Conservation (phyloP, 257 asterid species). For the Agastache rugosa region DNA sequence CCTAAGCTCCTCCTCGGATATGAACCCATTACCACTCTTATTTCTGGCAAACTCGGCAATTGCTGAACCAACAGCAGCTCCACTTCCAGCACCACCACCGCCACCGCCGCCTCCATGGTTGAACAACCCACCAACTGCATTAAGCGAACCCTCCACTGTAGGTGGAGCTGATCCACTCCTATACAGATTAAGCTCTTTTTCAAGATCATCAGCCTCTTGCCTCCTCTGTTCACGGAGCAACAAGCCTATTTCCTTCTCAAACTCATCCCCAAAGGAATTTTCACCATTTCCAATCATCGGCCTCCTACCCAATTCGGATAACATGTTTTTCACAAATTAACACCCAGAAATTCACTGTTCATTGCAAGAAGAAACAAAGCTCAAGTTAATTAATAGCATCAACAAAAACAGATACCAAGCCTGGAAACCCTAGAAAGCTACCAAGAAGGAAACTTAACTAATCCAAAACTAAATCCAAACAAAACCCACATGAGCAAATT, state of each 20-base stretch:
- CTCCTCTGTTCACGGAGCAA: slow-evolving; percentile 78
- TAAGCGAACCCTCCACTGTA: slow-evolving; percentile 94
- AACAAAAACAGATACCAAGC: slow-evolving; percentile 32
- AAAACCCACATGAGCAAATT: slow-evolving; percentile 39
- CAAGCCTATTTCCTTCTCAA: slow-evolving; percentile 78
- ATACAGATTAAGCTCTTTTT: slow-evolving; percentile 86
- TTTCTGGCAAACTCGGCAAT: slow-evolving; percentile 64
- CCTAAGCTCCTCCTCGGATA: slow-evolving; percentile 94
- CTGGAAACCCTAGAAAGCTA: slow-evolving; percentile 37
- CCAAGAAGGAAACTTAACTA: slow-evolving; percentile 31
- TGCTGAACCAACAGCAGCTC: slow-evolving; percentile 41
- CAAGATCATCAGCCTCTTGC: slow-evolving; percentile 83
- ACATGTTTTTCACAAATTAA: slow-evolving; percentile 51
- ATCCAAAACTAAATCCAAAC: slow-evolving; percentile 32
- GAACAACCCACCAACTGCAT: slow-evolving; percentile 89
- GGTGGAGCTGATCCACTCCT: slow-evolving; percentile 99
- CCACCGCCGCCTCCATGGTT: slow-evolving; percentile 48
- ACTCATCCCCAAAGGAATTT: slow-evolving; percentile 81
- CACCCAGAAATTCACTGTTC: slow-evolving; percentile 42
- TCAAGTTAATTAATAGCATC: slow-evolving; percentile 14
- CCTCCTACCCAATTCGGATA: slow-evolving; percentile 78
- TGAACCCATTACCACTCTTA: slow-evolving; percentile 64
- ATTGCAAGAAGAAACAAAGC: slow-evolving; percentile 30
- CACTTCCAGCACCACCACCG: slow-evolving; percentile 26
- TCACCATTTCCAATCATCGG: slow-evolving; percentile 78